These are phyloP conservation scores for Choiromyces venosus DNA, from an alignment of 495 filamentous ascomycete species.

Conservation along the genomic window DNA sequence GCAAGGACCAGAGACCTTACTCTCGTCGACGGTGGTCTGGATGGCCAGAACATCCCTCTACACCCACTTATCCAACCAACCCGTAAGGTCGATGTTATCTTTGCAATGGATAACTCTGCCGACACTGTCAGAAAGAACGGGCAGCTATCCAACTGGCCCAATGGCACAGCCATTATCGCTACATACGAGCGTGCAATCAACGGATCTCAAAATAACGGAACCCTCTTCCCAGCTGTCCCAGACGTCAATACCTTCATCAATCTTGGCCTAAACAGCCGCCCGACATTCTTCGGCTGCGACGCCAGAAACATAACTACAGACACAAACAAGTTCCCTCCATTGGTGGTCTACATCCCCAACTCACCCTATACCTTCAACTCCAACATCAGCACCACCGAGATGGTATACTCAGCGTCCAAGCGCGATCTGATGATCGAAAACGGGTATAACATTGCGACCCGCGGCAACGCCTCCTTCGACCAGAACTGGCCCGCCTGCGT, in stretches of 20 bases:
- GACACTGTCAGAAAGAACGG: conserved; percentile 54
- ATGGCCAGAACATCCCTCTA: conserved; percentile 81
- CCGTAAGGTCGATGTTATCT: conserved; percentile 81
- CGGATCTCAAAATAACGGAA: conserved; percentile 63
- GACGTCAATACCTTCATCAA: conserved; percentile 83
- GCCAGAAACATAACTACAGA: conserved; percentile 56
- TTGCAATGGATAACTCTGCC: conserved; percentile 80
- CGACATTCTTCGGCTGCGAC: conserved; percentile 92
- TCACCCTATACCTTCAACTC: conserved; percentile 65
- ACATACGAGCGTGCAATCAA: conserved; percentile 70
- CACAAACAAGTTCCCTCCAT: conserved; percentile 49
- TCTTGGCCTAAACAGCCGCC: conserved; percentile 72
- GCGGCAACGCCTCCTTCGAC: conserved; percentile 71
- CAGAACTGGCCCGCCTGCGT: conserved; percentile 70
- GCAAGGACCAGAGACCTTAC: conserved; percentile 56
- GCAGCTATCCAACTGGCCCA: conserved; percentile 62
- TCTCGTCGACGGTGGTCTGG: conserved; percentile 82
- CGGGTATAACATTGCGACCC: conserved; percentile 74
- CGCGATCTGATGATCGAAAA: conserved; percentile 77
- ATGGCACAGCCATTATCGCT: conserved; percentile 75
- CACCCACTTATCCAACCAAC: conserved; percentile 75
- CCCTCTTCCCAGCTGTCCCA: conserved; percentile 75
- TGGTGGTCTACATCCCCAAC: conserved; percentile 90
- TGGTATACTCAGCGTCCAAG: conserved; percentile 55
- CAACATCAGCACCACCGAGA: conserved; percentile 70